Evolutionary conservation across 2,329 filamentous ascomycete genomes (phyloP), one percentile per base, ranked within the genome.

Genomic region (Fusarium luffae): DNA sequence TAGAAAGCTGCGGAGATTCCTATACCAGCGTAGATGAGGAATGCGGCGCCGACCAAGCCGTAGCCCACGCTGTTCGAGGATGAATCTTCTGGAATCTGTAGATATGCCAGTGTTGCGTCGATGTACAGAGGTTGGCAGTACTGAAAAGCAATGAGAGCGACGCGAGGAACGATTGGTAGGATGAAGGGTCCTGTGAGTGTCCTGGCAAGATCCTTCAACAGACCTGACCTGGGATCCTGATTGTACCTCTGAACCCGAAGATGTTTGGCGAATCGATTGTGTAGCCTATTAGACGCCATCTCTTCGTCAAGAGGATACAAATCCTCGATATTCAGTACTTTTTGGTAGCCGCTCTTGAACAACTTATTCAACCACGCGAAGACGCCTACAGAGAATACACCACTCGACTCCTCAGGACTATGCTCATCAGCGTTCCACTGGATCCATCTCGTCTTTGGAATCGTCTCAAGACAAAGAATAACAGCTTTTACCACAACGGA

Each of bases 111-210:
- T 0, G 81, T 74, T 1, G 76, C 72, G 16, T 81, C 74, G 55
- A 84, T 81, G 37, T 85, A 79, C 25, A 84, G 80, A 0, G 83
- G 82, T 47, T 82, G 81, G 40, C 80, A 82, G 42, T 82, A 82
- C 19, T 73, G 80, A 63, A 83, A 82, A 14, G 77, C 82, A 6
- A 81, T 75, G 7, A 82, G 70, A 3, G 78, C 78, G 10, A 82
- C 69, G 10, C 81, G 76, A 2, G 82, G 80, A 3, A 74, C 72
- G 2, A 83, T 63, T 0, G 82, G 80, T 0, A 79, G 60, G 0
- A 83, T 55, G 4, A 81, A 67, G 0, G 78, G 77, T 0, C 77
- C 76, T 1, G 71, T 59, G 3, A 83, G 69, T 1, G 80, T 76
- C 7, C 49, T 70, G 7, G 9, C 77, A 66, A 80, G 46, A 6